Evolutionary conservation across 345 rosid genomes (phyloP), one percentile per base, ranked within the genome.

Genomic region (Citrus sinensis): DNA sequence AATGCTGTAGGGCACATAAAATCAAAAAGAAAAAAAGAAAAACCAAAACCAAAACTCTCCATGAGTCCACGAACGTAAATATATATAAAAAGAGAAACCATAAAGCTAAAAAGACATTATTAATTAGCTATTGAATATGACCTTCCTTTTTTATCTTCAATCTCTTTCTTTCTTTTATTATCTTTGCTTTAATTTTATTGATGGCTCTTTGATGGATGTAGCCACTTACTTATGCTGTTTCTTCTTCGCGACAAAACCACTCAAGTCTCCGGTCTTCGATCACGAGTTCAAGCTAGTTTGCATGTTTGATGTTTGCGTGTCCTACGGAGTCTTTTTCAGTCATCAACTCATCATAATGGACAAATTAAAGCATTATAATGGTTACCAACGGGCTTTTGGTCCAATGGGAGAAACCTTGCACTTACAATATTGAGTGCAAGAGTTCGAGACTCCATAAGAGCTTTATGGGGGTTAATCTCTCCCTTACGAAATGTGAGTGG

Each of bases 61-160:
- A 7, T 4, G 4, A 32, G 10, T 39, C 39, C 51, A n/a, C 22
- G 4, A 37, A 67, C 37, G 9, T 67, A 6, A 2, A 7, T 40
- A 30, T 30, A 34, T 25, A 35, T 65, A 32, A 20, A 71, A 49
- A 46, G 51, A 14, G 77, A 49, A 51, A 49, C 30, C 60, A 72
- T 39, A 65, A 75, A 78, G 32, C 4, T 58, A 24, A 61, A 16
- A 27, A 14, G 25, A 34, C 34, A 9, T 55, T 42, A 55, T 77
- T 75, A 74, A 75, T 71, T 78, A 35, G 7, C 37, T 35, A 66
- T 83, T 80, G 82, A 24, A 65, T 9, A 71, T 70, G 82, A 80
- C 82, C 37, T 66, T 49, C 79, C 55, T 27, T 49, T 34, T 25
- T 6, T 17, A 37, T 66, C 30, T 24, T 14, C 67, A n/a, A 54